Conservation (phyloP, 129 eudicot genomes). For the Saposhnikovia divaricata region DNA sequence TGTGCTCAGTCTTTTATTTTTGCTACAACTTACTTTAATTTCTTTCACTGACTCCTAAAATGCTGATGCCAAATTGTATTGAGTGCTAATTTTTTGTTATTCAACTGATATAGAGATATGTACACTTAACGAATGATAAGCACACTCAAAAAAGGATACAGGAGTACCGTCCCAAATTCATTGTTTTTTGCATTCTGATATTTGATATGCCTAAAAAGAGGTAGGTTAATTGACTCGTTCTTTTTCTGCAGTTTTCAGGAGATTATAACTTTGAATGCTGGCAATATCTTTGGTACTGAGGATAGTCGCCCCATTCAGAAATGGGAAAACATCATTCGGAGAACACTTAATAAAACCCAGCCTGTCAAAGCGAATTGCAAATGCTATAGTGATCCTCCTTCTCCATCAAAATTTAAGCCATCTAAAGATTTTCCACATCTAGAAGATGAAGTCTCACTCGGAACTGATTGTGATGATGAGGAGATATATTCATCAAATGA, state of each 20-base stretch:
- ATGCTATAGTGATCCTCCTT: constrained; percentile 85
- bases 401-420: constrained; percentile 85
- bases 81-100: neutral
- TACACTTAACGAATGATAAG: neutral
- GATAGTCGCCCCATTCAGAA: constrained; percentile 65
- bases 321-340: constrained; percentile 86
- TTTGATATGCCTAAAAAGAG: neutral
- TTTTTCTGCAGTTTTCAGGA: constrained; percentile 69
- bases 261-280: constrained; percentile 84
- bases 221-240: constrained; percentile 5
- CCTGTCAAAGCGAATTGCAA: constrained; percentile 44
- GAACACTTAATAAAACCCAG: constrained; percentile 48
- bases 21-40: neutral
- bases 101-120: neutral
- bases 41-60: neutral
- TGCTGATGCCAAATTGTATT: neutral
- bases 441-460: constrained; percentile 64
- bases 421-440: constrained; percentile 61
- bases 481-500: constrained; percentile 11
- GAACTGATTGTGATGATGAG: constrained; percentile 49
- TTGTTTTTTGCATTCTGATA: neutral
- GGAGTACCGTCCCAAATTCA: neutral
- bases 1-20: neutral
- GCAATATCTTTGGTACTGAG: constrained; percentile 87
- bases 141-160: neutral